Percentiles rank a stretch among this genome's conserved stretches.
Conservation (phyloP, 305 asterid species). For the Euphrasia arctica region DNA sequence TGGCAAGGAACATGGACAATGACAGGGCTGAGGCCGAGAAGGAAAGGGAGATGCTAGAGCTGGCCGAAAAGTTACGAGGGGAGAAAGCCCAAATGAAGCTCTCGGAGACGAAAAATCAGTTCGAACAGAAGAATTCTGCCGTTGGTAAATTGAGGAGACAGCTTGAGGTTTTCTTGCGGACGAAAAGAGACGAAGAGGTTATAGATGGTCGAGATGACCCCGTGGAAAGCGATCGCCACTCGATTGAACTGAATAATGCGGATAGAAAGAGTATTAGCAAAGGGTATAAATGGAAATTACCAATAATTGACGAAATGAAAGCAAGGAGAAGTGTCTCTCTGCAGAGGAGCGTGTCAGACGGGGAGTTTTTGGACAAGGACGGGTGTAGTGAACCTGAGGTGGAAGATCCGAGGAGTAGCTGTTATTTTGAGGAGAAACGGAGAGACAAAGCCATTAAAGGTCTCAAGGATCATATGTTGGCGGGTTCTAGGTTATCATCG, state of each 20-base stretch:
- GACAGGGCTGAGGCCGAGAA: slow-evolving; percentile 61
- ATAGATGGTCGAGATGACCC: slow-evolving; percentile 47
- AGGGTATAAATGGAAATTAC: slow-evolving; percentile 39
- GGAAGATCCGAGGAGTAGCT: slow-evolving; percentile 51
- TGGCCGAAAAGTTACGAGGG: slow-evolving; percentile 58
- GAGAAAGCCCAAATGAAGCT: slow-evolving; percentile 62
- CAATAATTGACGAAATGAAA: slow-evolving; percentile 34
- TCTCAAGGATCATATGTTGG: slow-evolving; percentile 45
- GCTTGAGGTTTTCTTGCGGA: slow-evolving; percentile 62
- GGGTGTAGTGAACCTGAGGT: slow-evolving; percentile 41
- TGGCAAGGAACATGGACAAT: slow-evolving; percentile 61
- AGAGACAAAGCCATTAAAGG: slow-evolving; percentile 47
- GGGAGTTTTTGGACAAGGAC: slow-evolving; percentile 42
- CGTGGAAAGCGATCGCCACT: slow-evolving; percentile 65
- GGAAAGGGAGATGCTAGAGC: slow-evolving; percentile 62
- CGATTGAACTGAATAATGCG: slow-evolving; percentile 49
- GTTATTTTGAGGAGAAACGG: slow-evolving; percentile 46
- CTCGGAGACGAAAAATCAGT: slow-evolving; percentile 56
- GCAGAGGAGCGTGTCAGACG: slow-evolving; percentile 61
- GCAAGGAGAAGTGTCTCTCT: slow-evolving; percentile 43
- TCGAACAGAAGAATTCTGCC: slow-evolving; percentile 68
- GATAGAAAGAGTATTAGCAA: slow-evolving; percentile 31
- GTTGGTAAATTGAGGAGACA: slow-evolving; percentile 75
- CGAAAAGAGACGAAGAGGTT: slow-evolving; percentile 46
- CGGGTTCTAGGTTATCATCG: slow-evolving; percentile 42